phyloP scores from a whole-genome alignment of 2,329 filamentous ascomycete species.

The Neofusicoccum sp. region DNA sequence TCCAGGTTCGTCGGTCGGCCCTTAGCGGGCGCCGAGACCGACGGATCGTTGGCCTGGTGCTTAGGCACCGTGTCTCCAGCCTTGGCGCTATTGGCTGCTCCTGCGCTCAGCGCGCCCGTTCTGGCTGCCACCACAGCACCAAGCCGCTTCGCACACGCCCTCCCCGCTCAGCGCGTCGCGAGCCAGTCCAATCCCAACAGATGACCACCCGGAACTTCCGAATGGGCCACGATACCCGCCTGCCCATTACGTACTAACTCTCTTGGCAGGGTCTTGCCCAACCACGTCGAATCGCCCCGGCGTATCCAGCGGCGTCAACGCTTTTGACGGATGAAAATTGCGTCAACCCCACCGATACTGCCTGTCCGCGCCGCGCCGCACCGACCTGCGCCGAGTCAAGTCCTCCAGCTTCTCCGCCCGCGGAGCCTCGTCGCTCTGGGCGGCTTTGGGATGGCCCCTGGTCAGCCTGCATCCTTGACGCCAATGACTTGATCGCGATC shows the following conservation, averaged over 20 bases:
- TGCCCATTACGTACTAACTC: slow-evolving; percentile 17
- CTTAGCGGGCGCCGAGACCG: slow-evolving; percentile 8
- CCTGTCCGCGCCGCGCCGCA: neutral
- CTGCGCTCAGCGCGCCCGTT: neutral
- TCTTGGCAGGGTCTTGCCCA: slow-evolving; percentile 17
- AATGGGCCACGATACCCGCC: slow-evolving; percentile 14
- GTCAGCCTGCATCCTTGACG: no score
- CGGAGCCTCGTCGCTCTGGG: no score
- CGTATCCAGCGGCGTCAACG: slow-evolving; percentile 14
- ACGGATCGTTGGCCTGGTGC: slow-evolving; percentile 8
- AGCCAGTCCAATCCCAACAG: neutral
- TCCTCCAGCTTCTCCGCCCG: no score
- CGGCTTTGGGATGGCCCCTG: no score
- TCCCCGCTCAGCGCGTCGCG: neutral
- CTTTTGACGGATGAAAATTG: slow-evolving; percentile 14
- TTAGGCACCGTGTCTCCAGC: neutral
- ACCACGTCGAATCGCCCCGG: slow-evolving; percentile 11
- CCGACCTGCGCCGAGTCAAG: neutral
- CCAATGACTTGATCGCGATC: neutral
- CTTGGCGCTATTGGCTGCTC: neutral
- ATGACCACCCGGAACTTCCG: slow-evolving; percentile 8
- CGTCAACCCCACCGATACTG: slow-evolving; percentile 1
- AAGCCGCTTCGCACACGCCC: neutral
- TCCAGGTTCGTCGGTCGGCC: neutral
- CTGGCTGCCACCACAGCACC: neutral